These are phyloP conservation scores for Yamadazyma insecticola DNA, from an alignment of 805 yeast genomes.

Conservation along the genomic window DNA sequence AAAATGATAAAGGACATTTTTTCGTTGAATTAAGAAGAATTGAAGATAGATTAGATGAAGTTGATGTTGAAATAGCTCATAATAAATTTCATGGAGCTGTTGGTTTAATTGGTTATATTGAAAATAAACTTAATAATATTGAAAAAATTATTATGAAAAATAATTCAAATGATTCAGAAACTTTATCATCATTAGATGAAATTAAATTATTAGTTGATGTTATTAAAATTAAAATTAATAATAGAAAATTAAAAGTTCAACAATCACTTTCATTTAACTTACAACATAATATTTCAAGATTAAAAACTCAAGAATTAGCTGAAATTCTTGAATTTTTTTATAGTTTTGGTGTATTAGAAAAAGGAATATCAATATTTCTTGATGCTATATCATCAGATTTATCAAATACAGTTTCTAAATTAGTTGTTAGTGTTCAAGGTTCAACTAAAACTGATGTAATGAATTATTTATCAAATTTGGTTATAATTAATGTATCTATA, in stretches of 20 bases:
- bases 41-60: constrained; percentile 63
- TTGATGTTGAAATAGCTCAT: constrained; percentile 64
- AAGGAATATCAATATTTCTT: constrained; percentile 31
- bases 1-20: constrained; percentile 23
- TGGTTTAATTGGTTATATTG: constrained; percentile 35
- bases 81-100: constrained; percentile 47
- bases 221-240: constrained; percentile 34
- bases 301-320: constrained; percentile 26
- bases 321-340: constrained; percentile 32
- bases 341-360: constrained; percentile 30
- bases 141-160: constrained; percentile 19
- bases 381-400: constrained; percentile 31
- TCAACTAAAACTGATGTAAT: constrained; percentile 40
- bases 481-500: constrained; percentile 34
- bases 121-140: constrained; percentile 23
- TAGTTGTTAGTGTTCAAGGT: constrained; percentile 38
- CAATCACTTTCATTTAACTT: constrained; percentile 34
- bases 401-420: constrained; percentile 25
- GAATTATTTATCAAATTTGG: constrained; percentile 35
- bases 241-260: constrained; percentile 33
- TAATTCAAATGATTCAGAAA: constrained; percentile 8
- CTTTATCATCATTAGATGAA: constrained; percentile 16
- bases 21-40: constrained; percentile 46
- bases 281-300: constrained; percentile 26
- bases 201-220: constrained; percentile 33